Percentiles rank a stretch among this genome's conserved stretches.
phyloP scores from a whole-genome alignment of 1,284 basidiomycete genomes.

The Omphalotus olearius region DNA sequence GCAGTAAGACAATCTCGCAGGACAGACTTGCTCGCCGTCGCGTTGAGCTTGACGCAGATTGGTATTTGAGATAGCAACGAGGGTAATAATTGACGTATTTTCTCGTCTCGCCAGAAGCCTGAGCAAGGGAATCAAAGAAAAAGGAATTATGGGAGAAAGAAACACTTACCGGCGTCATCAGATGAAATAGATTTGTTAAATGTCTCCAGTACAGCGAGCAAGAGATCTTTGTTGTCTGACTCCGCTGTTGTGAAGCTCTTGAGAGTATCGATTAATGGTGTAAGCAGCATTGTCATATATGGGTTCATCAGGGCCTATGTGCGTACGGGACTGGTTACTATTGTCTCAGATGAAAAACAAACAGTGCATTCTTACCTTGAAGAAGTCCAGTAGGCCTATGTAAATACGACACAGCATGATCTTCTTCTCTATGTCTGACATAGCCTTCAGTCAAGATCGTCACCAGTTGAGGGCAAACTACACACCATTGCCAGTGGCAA shows the following conservation, averaged over 20 bases:
- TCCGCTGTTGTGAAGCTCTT: constrained; percentile 38
- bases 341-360: neutral
- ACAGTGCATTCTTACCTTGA: constrained; percentile 56
- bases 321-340: constrained; percentile 11
- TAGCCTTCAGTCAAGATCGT: neutral
- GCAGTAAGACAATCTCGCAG: constrained; percentile 48
- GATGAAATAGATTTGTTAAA: constrained; percentile 69
- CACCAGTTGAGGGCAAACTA: constrained; percentile 4
- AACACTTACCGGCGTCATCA: constrained; percentile 75
- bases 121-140: neutral
- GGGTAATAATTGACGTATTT: constrained; percentile 58
- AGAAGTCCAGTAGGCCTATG: constrained; percentile 71
- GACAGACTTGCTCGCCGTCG: constrained; percentile 33
- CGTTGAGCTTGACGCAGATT: constrained; percentile 36
- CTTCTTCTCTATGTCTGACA: constrained; percentile 39
- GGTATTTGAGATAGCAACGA: constrained; percentile 65
- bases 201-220: constrained; percentile 62
- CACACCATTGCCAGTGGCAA: constrained; percentile 53
- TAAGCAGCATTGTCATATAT: constrained; percentile 78
- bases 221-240: constrained; percentile 42
- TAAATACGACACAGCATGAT: constrained; percentile 75
- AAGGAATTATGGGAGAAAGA: neutral
- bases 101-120: constrained; percentile 90
- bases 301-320: constrained; percentile 81
- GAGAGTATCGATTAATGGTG: constrained; percentile 66